Evolutionary conservation across 2,329 filamentous ascomycete species (phyloP), one percentile per base, ranked within the genome.

Genomic region (Monascus ruber): DNA sequence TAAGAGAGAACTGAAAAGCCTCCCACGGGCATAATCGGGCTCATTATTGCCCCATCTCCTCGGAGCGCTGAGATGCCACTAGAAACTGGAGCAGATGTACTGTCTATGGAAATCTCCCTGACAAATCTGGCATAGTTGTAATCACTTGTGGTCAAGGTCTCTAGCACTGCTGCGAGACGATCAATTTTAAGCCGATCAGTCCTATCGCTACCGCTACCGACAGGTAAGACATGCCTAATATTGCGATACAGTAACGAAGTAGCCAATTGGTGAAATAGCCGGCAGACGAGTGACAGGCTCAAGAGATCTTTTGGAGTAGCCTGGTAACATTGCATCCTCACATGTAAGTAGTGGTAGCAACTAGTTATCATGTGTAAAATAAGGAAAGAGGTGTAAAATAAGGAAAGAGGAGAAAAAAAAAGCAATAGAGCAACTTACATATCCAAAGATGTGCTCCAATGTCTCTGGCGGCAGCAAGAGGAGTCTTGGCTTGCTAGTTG

Each of bases 1-100:
- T 5, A 81, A 55, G 33, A 81, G 55, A 0, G 75, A 78, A 47
- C 77, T 81, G 54, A 81, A 66, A 41, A 81, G 78, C 59, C 77
- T 80, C 37, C 76, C 77, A 49, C 73, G 77, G 53, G 71, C 76
- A 27, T 67, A 57, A 17, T 17, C 26, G 4, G 8, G 5, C 40
- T 61, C 71, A 49, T 73, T 73, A 5, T 72, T 61, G 45, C 77
- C 79, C 1, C 69, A 60, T 39, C 71, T 17, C 17, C 17, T 17
- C 17, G 17, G 17, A 17, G 69, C 49, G 76, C 76, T 24, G 70
- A 65, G 11, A 59, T 52, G 47, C 77, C 72, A n/a, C 68, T 72
- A 53, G 72, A 73, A 38, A 62, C 54, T 6, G 73, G 74, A 6
- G 66, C 62, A 44, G 65, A 71, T 25, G 73, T 57, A 1, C 74